Evolutionary conservation across 306 rosid species (phyloP), one percentile per base, ranked within the genome.

Genomic region (Casuarina cunninghamiana): DNA sequence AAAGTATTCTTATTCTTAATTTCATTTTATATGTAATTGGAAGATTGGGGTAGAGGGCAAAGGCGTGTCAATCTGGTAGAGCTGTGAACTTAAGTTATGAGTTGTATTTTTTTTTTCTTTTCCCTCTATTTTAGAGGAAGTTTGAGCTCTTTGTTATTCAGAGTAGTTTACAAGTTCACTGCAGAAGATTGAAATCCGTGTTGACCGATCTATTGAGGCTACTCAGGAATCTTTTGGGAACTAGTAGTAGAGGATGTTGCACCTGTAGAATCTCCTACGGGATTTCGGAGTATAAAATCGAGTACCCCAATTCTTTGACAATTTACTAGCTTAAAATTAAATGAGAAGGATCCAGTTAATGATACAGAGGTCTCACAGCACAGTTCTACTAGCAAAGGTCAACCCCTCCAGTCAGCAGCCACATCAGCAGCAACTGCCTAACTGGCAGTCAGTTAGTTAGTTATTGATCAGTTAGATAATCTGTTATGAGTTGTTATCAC

Each of bases 201-300:
- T 50, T 15, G 38, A 44, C 17, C 71, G 42, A n/a, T 9, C 2
- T n/a, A 12, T 53, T 46, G 72, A 42, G 78, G 26, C 61, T 26
- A 60, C 72, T 53, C 83, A 95, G 97, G 92, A 85, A 83, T 88
- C 71, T 91, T 92, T 84, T 95, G 97, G 98, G 93, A 81, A 41
- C 62, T 85, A 53, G 32, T 95, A 76, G 76, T 69, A 9, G 92
- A 88, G 45, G 97, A 92, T 16, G 26, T 84, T 70, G 79, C 61
- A 48, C 88, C 88, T 61, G 92, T 84, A 77, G 97, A 80, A 75
- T 89, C 98, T 16, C 97, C 98, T 19, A 91, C 97, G 2, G 96
- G 98, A 73, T 95, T 95, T 83, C 97, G 92, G 72, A 97, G 98
- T 95, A 82, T 26, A 73, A 73, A 53, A 21, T 21, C 19, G 3